phyloP scores from a whole-genome alignment of 148 eudicot genomes.

The Vaccinium darrowii region DNA sequence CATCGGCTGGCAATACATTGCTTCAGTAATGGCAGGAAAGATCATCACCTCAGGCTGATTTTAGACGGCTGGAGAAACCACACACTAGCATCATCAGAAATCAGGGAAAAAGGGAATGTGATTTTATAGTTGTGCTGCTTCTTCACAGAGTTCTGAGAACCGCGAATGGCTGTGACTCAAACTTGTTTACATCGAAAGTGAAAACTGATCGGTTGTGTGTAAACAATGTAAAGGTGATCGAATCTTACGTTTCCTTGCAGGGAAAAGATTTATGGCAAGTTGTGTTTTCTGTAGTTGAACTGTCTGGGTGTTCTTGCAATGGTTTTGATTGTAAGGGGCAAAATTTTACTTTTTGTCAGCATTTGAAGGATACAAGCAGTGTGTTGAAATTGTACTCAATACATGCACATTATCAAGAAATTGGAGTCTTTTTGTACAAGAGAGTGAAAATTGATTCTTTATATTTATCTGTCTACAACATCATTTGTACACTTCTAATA shows the following conservation, averaged over 20 bases:
- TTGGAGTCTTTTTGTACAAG: too few relatives aligned
- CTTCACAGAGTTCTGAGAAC: neutral
- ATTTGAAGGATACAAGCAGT: neutral
- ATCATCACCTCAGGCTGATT: constrained; percentile 5
- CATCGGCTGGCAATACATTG: neutral
- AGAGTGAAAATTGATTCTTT: too few relatives aligned
- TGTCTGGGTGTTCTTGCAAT: neutral
- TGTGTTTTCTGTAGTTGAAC: neutral
- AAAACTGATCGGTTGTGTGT: neutral
- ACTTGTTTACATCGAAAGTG: neutral
- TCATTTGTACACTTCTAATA: too few relatives aligned
- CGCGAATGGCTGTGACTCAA: neutral
- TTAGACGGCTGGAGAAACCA: constrained; percentile 10
- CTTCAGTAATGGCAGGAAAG: neutral
- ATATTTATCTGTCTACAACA: too few relatives aligned
- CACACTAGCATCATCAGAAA: neutral
- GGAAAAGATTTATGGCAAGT: neutral
- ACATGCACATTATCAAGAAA: neutral
- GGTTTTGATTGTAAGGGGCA: neutral
- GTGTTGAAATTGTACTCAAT: neutral
- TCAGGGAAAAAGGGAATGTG: neutral
- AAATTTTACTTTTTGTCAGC: neutral
- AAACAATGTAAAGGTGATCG: neutral
- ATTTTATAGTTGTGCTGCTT: neutral
- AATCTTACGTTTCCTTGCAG: neutral